Percentiles rank a stretch among this genome's conserved stretches.
Evolutionary conservation across 2,329 filamentous ascomycete species (phyloP).

Genomic region (Davidsoniella neocaledoniae): DNA sequence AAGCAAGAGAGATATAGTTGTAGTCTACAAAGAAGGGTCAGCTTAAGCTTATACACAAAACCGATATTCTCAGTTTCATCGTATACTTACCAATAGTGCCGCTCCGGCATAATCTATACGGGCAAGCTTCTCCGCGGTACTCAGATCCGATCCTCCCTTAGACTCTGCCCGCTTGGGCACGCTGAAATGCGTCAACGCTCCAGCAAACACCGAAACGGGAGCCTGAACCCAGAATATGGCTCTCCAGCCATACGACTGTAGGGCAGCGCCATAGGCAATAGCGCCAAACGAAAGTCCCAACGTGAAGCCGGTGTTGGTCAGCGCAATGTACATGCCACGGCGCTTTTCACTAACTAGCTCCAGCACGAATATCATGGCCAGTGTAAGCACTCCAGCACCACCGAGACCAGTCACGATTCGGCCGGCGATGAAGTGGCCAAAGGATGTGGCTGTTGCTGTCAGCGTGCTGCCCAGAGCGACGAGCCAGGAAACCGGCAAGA

Average conservation of each 20-base stretch:
- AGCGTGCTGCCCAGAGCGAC: constrained; percentile 46
- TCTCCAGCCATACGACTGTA: constrained; percentile 36
- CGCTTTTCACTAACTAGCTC: constrained; percentile 51
- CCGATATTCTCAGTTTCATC: not conserved
- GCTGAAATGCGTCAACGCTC: constrained; percentile 44
- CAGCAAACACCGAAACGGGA: constrained; percentile 44
- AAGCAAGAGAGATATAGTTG: constrained; percentile 54
- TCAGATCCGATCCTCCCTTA: not conserved
- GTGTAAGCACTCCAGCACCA: constrained; percentile 53
- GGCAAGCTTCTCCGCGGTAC: constrained; percentile 33
- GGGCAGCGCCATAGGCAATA: constrained; percentile 49
- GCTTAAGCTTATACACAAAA: constrained; percentile 11
- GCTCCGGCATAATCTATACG: constrained; percentile 63
- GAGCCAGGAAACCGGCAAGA: constrained; percentile 41
- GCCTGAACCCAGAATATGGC: constrained; percentile 58
- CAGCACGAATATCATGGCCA: constrained; percentile 60
- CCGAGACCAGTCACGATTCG: constrained; percentile 52
- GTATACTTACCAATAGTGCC: constrained; percentile 36
- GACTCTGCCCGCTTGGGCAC: constrained; percentile 31
- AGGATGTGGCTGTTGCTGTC: constrained; percentile 41
- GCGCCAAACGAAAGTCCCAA: constrained; percentile 55
- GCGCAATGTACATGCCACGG: constrained; percentile 56
- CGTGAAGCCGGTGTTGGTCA: constrained; percentile 58
- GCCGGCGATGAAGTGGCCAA: constrained; percentile 50
- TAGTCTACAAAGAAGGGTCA: constrained; percentile 25